A percentile compares a stretch with the other conserved stretches of the same genome.
These are phyloP conservation scores for Pichia sp. DNA, from an alignment of 1,139 yeast species.

Conservation along the genomic window DNA sequence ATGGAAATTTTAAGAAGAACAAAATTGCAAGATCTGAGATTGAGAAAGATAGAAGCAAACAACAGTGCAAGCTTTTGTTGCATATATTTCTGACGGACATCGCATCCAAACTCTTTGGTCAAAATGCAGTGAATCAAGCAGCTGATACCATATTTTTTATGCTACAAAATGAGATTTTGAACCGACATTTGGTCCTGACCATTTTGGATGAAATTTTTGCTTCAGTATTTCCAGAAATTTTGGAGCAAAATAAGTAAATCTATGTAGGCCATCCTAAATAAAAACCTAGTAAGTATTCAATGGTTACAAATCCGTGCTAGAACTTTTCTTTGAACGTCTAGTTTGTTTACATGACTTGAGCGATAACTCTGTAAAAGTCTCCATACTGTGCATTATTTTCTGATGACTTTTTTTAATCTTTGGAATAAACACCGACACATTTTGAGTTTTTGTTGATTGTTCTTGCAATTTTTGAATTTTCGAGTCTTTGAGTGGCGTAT, in stretches of 20 bases:
- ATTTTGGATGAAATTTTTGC: slow-evolving; percentile 43
- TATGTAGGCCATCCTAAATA: background rate
- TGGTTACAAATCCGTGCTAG: background rate
- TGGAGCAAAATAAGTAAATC: slow-evolving; percentile 1
- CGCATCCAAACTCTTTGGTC: slow-evolving; percentile 71
- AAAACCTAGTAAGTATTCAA: background rate
- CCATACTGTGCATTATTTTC: no score
- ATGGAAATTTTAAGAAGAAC: slow-evolving; percentile 41
- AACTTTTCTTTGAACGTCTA: background rate
- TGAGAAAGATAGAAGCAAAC: slow-evolving; percentile 46
- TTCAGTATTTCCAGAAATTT: slow-evolving; percentile 34
- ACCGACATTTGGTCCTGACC: slow-evolving; percentile 54
- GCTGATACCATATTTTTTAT: slow-evolving; percentile 50
- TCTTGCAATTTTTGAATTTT: no score
- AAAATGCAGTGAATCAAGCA: slow-evolving; percentile 56
- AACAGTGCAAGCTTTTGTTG: slow-evolving; percentile 52
- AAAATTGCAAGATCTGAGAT: slow-evolving; percentile 34
- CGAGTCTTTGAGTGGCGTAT: no score
- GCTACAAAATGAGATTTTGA: slow-evolving; percentile 68
- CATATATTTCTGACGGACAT: slow-evolving; percentile 53
- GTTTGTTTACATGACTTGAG: no score
- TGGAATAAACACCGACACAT: no score
- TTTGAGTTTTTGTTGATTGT: no score
- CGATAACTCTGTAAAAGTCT: no score
- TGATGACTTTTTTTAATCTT: no score